Evolutionary conservation across 2,329 filamentous ascomycete species (phyloP).

Genomic region (Tolypocladium inflatum): DNA sequence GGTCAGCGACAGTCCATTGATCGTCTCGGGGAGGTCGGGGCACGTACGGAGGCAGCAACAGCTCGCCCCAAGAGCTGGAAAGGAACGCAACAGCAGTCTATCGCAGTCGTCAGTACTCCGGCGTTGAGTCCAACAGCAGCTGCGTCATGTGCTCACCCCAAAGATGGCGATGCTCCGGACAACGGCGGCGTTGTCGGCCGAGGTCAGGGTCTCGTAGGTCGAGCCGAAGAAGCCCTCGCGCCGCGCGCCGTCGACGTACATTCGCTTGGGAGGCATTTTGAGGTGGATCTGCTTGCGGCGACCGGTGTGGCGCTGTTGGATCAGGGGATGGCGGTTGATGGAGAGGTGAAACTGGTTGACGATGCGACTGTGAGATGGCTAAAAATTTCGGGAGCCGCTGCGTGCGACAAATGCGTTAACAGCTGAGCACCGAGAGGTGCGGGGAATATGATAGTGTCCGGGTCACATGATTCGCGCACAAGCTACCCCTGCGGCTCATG

Average conservation of each 20-base stretch:
- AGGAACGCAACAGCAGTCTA: constrained; percentile 46
- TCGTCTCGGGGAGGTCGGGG: neutral
- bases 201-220: constrained; percentile 53
- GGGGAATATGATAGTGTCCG: neutral
- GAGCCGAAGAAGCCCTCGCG: constrained; percentile 43
- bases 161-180: constrained; percentile 60
- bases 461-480: neutral
- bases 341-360: neutral
- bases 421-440: neutral
- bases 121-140: neutral
- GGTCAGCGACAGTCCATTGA: neutral
- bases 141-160: constrained; percentile 41
- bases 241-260: constrained; percentile 39
- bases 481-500: neutral
- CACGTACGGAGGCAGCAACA: constrained; percentile 55
- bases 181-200: constrained; percentile 58
- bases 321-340: neutral
- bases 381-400: neutral
- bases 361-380: neutral
- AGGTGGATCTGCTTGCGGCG: neutral
- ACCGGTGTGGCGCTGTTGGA: neutral
- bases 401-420: neutral
- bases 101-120: constrained; percentile 2
- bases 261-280: constrained; percentile 54
- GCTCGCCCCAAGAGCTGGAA: constrained; percentile 57